A percentile compares a stretch with the other conserved stretches of the same genome.
Evolutionary conservation across 2,329 filamentous ascomycete species (phyloP).

Genomic region (Cladorrhinum sp.): DNA sequence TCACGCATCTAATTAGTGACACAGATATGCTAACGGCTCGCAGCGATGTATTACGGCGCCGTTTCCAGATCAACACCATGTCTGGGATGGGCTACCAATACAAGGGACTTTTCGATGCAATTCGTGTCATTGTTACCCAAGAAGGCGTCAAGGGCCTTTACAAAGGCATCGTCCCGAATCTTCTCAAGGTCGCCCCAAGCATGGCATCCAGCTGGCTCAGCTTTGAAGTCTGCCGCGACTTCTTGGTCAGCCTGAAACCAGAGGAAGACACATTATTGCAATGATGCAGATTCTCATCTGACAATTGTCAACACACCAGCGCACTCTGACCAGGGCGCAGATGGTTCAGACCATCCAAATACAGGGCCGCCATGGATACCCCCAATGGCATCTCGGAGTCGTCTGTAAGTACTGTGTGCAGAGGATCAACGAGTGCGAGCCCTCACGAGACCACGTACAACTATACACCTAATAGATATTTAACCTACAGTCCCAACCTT

Average conservation of each 20-base stretch:
- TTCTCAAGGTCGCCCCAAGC: conserved; percentile 94
- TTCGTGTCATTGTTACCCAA: conserved; percentile 74
- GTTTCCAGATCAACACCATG: conserved; percentile 99
- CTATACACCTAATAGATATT: conserved; percentile 3
- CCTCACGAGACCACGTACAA: conserved; percentile 2
- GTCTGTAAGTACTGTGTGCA: background rate
- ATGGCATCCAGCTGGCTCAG: conserved; percentile 99
- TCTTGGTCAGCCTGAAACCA: conserved; percentile 63
- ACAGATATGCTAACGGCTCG: conserved; percentile 26
- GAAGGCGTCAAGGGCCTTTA: conserved; percentile 86
- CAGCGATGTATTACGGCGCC: conserved; percentile 84
- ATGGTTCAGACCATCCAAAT: background rate
- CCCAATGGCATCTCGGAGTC: background rate
- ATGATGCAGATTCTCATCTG: conserved; percentile 17
- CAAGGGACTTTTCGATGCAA: conserved; percentile 78
- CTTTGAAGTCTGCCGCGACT: conserved; percentile 90
- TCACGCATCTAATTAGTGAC: background rate
- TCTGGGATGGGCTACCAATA: conserved; percentile 97
- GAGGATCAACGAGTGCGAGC: background rate
- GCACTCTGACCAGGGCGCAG: background rate
- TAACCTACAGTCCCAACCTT: background rate
- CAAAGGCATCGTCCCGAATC: conserved; percentile 92
- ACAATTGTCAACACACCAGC: background rate
- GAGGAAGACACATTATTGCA: conserved; percentile 31
- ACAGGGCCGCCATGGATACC: background rate